Evolutionary conservation across 768 basidiomycete species (phyloP), one percentile per base, ranked within the genome.

Genomic region (Suillus spraguei): DNA sequence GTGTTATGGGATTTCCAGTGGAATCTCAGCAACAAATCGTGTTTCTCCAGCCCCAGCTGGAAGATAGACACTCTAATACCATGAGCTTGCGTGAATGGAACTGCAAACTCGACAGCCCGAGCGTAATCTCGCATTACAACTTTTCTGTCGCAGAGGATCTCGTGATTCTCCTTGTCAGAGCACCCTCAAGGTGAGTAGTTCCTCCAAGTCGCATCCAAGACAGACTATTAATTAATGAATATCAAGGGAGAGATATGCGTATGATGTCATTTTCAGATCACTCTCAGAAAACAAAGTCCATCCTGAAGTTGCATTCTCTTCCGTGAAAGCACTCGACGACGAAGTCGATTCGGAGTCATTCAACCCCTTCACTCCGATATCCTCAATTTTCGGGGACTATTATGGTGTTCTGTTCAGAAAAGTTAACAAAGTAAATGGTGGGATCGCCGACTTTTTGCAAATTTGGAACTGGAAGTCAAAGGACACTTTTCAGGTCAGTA

Each of bases 241-340:
- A 44, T 44, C 2, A 44, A 46, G 44, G 11, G 44, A 46, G 10
- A n/a, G n/a, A 11, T 10, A 46, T 2, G 10, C 10, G 0, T n/a
- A n/a, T 11, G n/a, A 46, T 22, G 5, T 46, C 2, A 47, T 24
- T 22, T 22, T 47, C 46, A 47, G 46, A 14, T 47, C 46, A 9
- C 46, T 46, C 11, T 22, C 46, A 13, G 46, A 22, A 13, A 11
- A 47, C 14, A 6, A 49, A 49, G 14, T 24, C 64, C 67, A 55
- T 63, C 63, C 62, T 60, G 62, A 61, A 71, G 60, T 65, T 71
- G 70, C 24, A 36, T 36, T 17, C 24, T 3, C 47, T 16, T 6
- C 16, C 6, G 47, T 16, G 24, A 16, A 28, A 28, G 24, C 47
- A 13, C 5, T 47, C 22, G n/a, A 47, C n/a, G 6, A 47, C 10